Percentiles rank a stretch among this genome's conserved stretches.
Evolutionary conservation across 352 stramenopile genomes (phyloP).

Genomic region (Pythium dissotocum): DNA sequence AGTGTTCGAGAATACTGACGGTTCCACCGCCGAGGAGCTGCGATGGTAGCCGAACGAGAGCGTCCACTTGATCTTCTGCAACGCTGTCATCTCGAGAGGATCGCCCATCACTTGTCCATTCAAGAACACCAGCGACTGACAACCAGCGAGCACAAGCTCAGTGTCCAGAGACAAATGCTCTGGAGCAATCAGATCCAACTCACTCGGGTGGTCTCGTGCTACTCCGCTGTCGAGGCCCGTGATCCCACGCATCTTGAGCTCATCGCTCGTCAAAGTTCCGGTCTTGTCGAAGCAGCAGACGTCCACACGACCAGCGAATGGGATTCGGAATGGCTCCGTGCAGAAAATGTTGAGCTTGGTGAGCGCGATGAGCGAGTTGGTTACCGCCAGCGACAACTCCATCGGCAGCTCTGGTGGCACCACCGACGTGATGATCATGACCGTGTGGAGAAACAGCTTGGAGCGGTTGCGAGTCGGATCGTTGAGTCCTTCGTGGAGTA

Average conservation of each 20-base stretch:
- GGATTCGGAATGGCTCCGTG: slow-evolving; percentile 95
- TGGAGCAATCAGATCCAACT: slow-evolving; percentile 37
- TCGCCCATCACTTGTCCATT: slow-evolving; percentile 91
- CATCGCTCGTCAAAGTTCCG: slow-evolving; percentile 93
- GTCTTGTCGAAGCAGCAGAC: slow-evolving; percentile 97
- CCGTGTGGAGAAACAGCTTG: slow-evolving; percentile 92
- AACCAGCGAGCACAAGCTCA: slow-evolving; percentile 63
- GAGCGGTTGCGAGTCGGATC: slow-evolving; percentile 75
- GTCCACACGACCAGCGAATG: slow-evolving; percentile 89
- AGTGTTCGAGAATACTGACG: slow-evolving; percentile 33
- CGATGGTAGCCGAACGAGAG: slow-evolving; percentile 28
- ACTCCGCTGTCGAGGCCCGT: slow-evolving; percentile 25
- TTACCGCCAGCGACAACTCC: slow-evolving; percentile 94
- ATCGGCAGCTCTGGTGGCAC: slow-evolving; percentile 95
- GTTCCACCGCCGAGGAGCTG: slow-evolving; percentile 24
- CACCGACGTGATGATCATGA: slow-evolving; percentile 96
- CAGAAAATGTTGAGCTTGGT: slow-evolving; percentile 91
- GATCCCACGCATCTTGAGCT: slow-evolving; percentile 66
- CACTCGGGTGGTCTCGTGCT: slow-evolving; percentile 6
- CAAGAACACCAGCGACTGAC: slow-evolving; percentile 91
- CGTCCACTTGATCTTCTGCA: slow-evolving; percentile 82
- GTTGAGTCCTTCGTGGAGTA: slow-evolving; percentile 63
- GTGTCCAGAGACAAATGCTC: slow-evolving; percentile 38
- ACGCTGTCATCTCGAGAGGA: slow-evolving; percentile 91
- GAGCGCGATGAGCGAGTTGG: slow-evolving; percentile 89